Percentiles rank a stretch among this genome's conserved stretches.
These are phyloP conservation scores for Aspergillus niger DNA, from an alignment of 2,329 filamentous ascomycete species.

Conservation along the genomic window DNA sequence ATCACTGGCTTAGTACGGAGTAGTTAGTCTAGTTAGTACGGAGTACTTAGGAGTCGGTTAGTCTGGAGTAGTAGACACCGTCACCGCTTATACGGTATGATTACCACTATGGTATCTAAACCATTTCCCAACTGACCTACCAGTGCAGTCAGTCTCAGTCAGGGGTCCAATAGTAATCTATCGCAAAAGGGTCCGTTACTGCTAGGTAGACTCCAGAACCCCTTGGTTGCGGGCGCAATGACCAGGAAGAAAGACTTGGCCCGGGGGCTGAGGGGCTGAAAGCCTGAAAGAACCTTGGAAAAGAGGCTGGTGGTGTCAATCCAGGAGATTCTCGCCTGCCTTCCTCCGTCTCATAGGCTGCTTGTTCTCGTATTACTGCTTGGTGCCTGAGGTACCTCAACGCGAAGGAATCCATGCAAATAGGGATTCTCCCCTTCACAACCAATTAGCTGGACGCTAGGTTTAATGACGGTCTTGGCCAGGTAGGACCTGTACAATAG, in stretches of 20 bases:
- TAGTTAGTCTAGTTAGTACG: too few relatives aligned
- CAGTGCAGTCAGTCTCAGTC: background rate
- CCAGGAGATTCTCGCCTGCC: too few relatives aligned
- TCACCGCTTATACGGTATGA: background rate
- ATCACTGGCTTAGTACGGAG: too few relatives aligned
- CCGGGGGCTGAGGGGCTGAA: conserved; percentile 5
- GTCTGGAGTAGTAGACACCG: background rate
- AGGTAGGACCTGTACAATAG: background rate
- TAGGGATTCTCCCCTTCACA: background rate
- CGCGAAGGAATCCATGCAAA: background rate
- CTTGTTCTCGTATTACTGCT: background rate
- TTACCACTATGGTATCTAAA: background rate
- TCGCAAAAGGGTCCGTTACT: background rate
- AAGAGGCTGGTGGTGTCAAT: background rate
- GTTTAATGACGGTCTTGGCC: background rate
- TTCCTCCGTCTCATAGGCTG: too few relatives aligned
- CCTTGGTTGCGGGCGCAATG: background rate
- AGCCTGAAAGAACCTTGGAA: background rate
- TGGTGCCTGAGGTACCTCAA: background rate
- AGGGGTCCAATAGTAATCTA: conserved; percentile 1
- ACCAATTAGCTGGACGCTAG: background rate
- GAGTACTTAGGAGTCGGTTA: background rate
- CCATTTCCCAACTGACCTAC: background rate
- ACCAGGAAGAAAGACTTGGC: background rate
- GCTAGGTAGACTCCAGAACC: background rate